Percentiles rank a stretch among this genome's conserved stretches.
Evolutionary conservation across 352 stramenopile genomes (phyloP).

Genomic region (Phytopythium ostracodes): DNA sequence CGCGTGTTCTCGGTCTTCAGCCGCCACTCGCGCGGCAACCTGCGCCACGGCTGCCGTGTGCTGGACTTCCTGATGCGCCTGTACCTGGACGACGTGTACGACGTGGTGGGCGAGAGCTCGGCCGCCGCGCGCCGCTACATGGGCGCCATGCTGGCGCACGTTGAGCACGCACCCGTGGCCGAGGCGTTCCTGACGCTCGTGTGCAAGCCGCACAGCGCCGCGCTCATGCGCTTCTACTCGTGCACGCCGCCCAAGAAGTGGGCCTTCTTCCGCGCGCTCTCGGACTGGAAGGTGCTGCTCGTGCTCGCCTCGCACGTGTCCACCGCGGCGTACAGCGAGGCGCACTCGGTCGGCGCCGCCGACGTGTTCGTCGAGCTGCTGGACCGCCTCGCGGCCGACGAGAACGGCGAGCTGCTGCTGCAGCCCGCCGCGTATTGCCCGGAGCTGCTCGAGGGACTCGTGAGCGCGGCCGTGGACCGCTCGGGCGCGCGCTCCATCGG

Average conservation of each 20-base stretch:
- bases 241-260: slow-evolving; percentile 79
- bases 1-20: slow-evolving; percentile 84
- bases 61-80: slow-evolving; percentile 84
- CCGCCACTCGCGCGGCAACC: slow-evolving; percentile 55
- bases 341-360: slow-evolving; percentile 72
- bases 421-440: slow-evolving; percentile 82
- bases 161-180: slow-evolving; percentile 78
- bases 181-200: slow-evolving; percentile 87
- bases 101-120: slow-evolving; percentile 63
- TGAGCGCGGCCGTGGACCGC: slow-evolving; percentile 49
- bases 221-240: slow-evolving; percentile 62
- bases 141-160: slow-evolving; percentile 75
- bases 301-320: slow-evolving; percentile 81
- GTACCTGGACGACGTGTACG: slow-evolving; percentile 87
- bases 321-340: slow-evolving; percentile 50
- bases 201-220: slow-evolving; percentile 78
- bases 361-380: slow-evolving; percentile 89
- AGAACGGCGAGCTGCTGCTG: slow-evolving; percentile 86
- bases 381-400: slow-evolving; percentile 81
- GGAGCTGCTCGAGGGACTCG: slow-evolving; percentile 79
- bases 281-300: slow-evolving; percentile 88
- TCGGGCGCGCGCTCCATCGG: slow-evolving; percentile 33
- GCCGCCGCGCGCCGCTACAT: slow-evolving; percentile 75
- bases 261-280: slow-evolving; percentile 80
- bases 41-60: slow-evolving; percentile 86